Evolutionary conservation across 2,329 filamentous ascomycete species (phyloP), one percentile per base, ranked within the genome.

Genomic region (Ophiostoma populinum): DNA sequence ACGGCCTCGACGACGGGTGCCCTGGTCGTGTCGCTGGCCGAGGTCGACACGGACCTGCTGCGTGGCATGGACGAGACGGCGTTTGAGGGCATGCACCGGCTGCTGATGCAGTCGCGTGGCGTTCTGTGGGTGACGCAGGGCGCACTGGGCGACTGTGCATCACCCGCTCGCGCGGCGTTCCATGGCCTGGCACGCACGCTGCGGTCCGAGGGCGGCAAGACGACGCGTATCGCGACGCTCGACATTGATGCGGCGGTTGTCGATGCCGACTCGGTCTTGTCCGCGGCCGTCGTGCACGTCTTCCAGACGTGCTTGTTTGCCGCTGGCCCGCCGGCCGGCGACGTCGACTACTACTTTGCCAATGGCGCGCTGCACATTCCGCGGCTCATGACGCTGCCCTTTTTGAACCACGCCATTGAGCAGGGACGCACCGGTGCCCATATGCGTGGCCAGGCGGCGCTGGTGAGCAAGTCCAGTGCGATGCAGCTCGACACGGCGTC

Each of bases 41-140:
- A 70, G 30, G 27, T 43, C 3, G 43, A 45, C 5, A 18, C 37
- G 1, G 40, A 50, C 6, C 34, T 52, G 2, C 36, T 67, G 19
- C 61, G 58, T 40, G 37, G 48, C 22, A 61, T 65, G 52, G 44
- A 43, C 2, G 45, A 55, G 8, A 9, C 43, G 0, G 46, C 55
- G 5, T 71, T 66, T 40, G 35, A 51, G 1, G 26, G 44, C 2
- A 55, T 71, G 19, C 54, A 60, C 19, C 41, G 44, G 0, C 44
- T 71, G 12, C 46, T 63, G 3, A 43, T 46, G 5, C 35, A 34
- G 2, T 49, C 57, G 1, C 53, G 51, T 12, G 52, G 56, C 2
- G 43, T 70, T 2, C 31, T 70, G 1, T 71, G 66, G 64, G 40
- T 66, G 13, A 62, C 62, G 0, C 48, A 49, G 0, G 58, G 57